Evolutionary conservation across 805 yeast species (phyloP), one percentile per base, ranked within the genome.

Genomic region (Cyberlindnera subsufficiens): DNA sequence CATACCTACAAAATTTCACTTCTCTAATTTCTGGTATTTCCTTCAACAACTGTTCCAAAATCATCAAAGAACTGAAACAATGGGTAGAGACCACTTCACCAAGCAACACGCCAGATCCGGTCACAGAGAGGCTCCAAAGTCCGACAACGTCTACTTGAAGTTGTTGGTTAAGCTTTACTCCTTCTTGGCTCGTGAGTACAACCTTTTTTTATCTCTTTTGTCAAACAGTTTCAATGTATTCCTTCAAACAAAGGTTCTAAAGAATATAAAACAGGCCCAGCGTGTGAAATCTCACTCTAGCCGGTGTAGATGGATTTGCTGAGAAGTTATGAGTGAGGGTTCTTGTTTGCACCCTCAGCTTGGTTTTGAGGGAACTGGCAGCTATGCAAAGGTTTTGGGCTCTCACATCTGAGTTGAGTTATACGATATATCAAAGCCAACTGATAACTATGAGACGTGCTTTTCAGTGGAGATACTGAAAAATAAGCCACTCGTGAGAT

Each of bases 41-140:
- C n/a, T n/a, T 10, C 10, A 36, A 5, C n/a, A 36, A 31, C 18
- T 18, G 27, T 11, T 22, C 10, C 7, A 11, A 22, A 22, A 22
- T 22, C 27, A 22, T 22, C 38, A 30, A 19, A 36, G 16, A 30
- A 11, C 27, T 22, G 27, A 32, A 34, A 74, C 64, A 67, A 90
- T 90, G 98, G 98, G 96, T 83, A 87, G 83, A 77, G 98, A 93
- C 80, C 96, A 87, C 80, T 79, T 84, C 75, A 71, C 81, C 72
- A 93, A 91, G 77, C 97, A 88, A 78, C 99, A 93, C 84, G 80
- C 78, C 69, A 87, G 89, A 77, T 76, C 83, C 62, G 83, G 95
- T 75, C 96, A 88, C 88, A 89, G 99, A 79, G 77, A 84, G 71
- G 97, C 97, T 75, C 99, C 99, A 78, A 88, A 88, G 82, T 91